Percentiles rank a stretch among this genome's conserved stretches.
phyloP scores from a whole-genome alignment of 495 filamentous ascomycete genomes.

The Terfezia boudieri region DNA sequence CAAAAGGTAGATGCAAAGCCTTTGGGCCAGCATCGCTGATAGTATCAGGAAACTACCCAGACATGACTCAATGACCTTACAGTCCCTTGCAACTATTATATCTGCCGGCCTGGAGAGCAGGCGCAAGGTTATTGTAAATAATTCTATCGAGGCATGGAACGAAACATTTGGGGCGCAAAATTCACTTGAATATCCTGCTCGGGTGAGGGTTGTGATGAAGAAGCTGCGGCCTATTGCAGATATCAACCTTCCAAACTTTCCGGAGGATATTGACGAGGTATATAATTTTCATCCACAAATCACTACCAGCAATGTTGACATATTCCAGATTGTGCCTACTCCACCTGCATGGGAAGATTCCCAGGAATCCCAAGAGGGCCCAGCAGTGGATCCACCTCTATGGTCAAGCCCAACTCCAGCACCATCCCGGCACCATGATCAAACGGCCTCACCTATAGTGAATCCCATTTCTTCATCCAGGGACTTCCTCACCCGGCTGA shows the following conservation, averaged over 20 bases:
- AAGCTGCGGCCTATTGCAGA: slow-evolving; percentile 26
- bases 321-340: slow-evolving; percentile 9
- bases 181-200: slow-evolving; percentile 24
- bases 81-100: slow-evolving; percentile 30
- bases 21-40: slow-evolving; percentile 6
- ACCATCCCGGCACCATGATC: neutral
- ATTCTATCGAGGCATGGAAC: slow-evolving; percentile 37
- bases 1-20: neutral
- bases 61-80: slow-evolving; percentile 24
- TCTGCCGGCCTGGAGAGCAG: slow-evolving; percentile 33
- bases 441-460: slow-evolving; percentile 2
- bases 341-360: slow-evolving; percentile 30
- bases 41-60: slow-evolving; percentile 8
- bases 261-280: slow-evolving; percentile 19
- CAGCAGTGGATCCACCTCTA: neutral
- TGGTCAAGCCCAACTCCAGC: slow-evolving; percentile 13
- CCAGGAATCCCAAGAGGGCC: slow-evolving; percentile 23
- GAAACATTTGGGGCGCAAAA: slow-evolving; percentile 30
- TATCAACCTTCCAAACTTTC: slow-evolving; percentile 26
- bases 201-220: slow-evolving; percentile 27
- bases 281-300: neutral
- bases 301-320: neutral
- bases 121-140: slow-evolving; percentile 30
- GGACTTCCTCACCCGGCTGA: neutral
- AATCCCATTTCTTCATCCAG: neutral